Evolutionary conservation across 2,329 filamentous ascomycete species (phyloP).

Genomic region (Colletotrichum tabaci): DNA sequence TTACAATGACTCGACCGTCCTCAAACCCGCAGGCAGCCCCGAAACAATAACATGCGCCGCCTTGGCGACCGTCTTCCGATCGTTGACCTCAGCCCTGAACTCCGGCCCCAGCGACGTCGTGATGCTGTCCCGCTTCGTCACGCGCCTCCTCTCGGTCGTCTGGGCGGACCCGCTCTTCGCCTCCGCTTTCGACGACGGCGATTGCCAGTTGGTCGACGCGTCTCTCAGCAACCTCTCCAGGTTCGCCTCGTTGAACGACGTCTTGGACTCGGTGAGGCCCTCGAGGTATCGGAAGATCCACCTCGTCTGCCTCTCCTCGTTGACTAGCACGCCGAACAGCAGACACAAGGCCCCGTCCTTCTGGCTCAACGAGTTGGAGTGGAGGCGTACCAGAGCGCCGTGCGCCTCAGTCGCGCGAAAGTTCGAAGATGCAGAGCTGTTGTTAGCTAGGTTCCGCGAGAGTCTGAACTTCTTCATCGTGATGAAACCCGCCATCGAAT

Average conservation of each 20-base stretch:
- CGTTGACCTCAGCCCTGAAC: conserved; percentile 21
- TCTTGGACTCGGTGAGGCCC: background rate
- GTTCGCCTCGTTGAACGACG: background rate
- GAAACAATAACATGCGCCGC: conserved; percentile 12
- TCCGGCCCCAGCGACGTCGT: conserved; percentile 11
- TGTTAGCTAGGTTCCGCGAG: background rate
- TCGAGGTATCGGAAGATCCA: conserved; percentile 19
- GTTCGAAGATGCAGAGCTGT: background rate
- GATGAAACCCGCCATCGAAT: conserved; percentile 24
- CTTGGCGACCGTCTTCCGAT: conserved; percentile 7
- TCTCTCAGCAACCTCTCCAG: conserved; percentile 9
- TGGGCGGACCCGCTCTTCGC: background rate
- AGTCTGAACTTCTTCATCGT: conserved; percentile 16
- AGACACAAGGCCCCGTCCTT: background rate
- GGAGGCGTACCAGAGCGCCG: conserved; percentile 14
- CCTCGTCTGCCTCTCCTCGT: background rate
- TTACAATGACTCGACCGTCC: background rate
- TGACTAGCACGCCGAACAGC: conserved; percentile 5
- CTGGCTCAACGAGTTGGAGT: background rate
- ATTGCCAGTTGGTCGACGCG: conserved; percentile 1
- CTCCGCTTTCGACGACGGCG: background rate
- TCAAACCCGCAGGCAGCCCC: background rate
- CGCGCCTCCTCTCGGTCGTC: background rate
- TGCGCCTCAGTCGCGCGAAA: conserved; percentile 9
- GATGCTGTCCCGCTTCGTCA: conserved; percentile 17